Evolutionary conservation across 148 eudicot species (phyloP), one percentile per base, ranked within the genome.

Genomic region (Pouteria glomerata): DNA sequence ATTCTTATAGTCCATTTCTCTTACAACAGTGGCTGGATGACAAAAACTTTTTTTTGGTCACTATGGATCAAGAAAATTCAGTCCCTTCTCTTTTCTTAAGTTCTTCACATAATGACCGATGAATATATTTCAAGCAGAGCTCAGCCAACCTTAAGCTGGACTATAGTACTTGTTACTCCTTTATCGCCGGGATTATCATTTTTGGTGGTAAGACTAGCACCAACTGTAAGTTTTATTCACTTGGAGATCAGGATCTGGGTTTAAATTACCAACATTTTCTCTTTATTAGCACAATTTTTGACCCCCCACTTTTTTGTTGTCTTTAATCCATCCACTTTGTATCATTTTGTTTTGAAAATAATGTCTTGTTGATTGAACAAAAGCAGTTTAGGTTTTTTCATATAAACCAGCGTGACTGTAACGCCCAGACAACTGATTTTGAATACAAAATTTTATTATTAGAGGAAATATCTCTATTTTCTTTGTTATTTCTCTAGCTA

Each of bases 141-240:
- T 82, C 97, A 29, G 74, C 78, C 13, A 91, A 87, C 74, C 92
- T 91, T 57, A 91, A 83, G 78, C 90, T 71, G 69, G 89, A 91
- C 76, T 91, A 91, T 80, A 95, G 95, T 45, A 73, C 85, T 21
- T 91, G 97, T 77, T 85, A 87, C 77, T 83, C 95, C 73, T 95
- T 91, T 55, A 91, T 91, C 48, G 86, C 86, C 51, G 95, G 90
- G 16, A 71, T 89, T 71, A 91, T 91, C 73, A 68, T 89, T 48
- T 91, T 91, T 58, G 97, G 97, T 66, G 97, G 97, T 52, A n/a
- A 90, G 89, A 72, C 83, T 91, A 57, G 97, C 97, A 57, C 97
- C 97, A 47, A 70, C 87, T 34, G 97, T 91, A 87, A 81, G 92
- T 79, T 55, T 23, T 3, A 7, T 55, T 55, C 68, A 18, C 82